These are phyloP conservation scores for Jimgerdemannia flammicorona DNA, from an alignment of 192 early-diverging fungal species.

Conservation along the genomic window DNA sequence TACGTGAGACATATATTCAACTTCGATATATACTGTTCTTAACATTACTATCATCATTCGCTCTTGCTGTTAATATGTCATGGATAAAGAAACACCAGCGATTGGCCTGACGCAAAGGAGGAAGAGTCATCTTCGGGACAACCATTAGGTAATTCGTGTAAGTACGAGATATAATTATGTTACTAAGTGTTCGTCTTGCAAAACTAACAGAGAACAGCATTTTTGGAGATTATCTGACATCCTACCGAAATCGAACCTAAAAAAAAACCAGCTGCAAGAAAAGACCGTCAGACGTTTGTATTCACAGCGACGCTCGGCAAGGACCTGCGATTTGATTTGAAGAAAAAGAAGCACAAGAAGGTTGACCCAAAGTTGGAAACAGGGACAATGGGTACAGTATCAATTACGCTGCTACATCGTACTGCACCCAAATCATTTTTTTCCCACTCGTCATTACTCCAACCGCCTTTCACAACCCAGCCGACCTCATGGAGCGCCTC, in stretches of 20 bases:
- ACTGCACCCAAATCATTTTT: not conserved
- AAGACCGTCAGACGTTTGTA: slow-evolving; percentile 78
- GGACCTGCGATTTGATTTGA: slow-evolving; percentile 43
- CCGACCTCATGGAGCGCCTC: slow-evolving; percentile 68
- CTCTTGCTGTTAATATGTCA: not conserved
- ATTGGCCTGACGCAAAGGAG: too few species aligned
- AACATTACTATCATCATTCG: not conserved
- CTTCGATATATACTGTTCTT: too few species aligned
- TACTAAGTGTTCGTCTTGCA: too few species aligned
- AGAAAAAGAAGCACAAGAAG: slow-evolving; percentile 33
- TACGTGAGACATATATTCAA: too few species aligned
- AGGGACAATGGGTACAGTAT: slow-evolving; percentile 32
- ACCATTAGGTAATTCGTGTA: not conserved
- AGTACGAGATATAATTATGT: slow-evolving; percentile 12
- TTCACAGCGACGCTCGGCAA: slow-evolving; percentile 87
- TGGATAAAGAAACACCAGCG: slow-evolving; percentile 15
- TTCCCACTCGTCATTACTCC: not conserved
- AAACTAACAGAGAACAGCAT: too few species aligned
- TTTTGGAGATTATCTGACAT: too few species aligned
- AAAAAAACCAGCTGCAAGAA: not conserved
- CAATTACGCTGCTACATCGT: not conserved
- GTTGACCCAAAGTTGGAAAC: slow-evolving; percentile 32
- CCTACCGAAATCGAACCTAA: slow-evolving; percentile 26
- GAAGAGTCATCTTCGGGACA: too few species aligned
- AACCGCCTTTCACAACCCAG: slow-evolving; percentile 19